Conservation (phyloP, 805 yeast genomes). For the Cyberlindnera euphorbiiphila region DNA sequence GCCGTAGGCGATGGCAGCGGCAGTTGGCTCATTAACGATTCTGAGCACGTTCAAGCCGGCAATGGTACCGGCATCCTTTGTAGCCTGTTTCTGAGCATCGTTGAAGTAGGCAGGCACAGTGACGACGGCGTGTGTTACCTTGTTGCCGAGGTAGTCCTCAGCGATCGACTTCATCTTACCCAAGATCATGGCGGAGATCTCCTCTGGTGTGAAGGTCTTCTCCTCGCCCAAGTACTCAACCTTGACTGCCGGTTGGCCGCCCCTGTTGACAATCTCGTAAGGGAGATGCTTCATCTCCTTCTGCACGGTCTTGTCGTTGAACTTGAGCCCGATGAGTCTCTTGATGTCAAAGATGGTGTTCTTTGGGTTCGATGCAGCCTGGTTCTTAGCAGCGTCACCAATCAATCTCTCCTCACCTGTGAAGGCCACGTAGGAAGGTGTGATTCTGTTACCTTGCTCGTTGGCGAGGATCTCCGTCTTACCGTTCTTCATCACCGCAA, state of each 20-base stretch:
- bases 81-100: slow-evolving; percentile 93
- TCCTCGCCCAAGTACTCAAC: slow-evolving; percentile 72
- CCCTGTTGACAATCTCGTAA: slow-evolving; percentile 60
- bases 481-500: slow-evolving; percentile 81
- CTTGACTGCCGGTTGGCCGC: slow-evolving; percentile 79
- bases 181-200: slow-evolving; percentile 86
- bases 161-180: slow-evolving; percentile 92
- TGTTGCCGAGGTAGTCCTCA: slow-evolving; percentile 81
- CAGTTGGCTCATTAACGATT: slow-evolving; percentile 92
- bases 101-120: slow-evolving; percentile 93
- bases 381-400: slow-evolving; percentile 96
- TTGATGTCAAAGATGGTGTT: slow-evolving; percentile 90
- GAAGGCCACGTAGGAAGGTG: slow-evolving; percentile 93
- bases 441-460: slow-evolving; percentile 96
- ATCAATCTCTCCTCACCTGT: slow-evolving; percentile 88
- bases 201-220: slow-evolving; percentile 85
- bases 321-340: slow-evolving; percentile 85
- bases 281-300: slow-evolving; percentile 82
- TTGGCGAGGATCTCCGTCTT: slow-evolving; percentile 91
- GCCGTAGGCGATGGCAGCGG: slow-evolving; percentile 97
- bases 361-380: slow-evolving; percentile 82
- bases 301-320: slow-evolving; percentile 71
- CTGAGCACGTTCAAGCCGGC: slow-evolving; percentile 86
- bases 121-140: slow-evolving; percentile 85
- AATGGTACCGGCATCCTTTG: slow-evolving; percentile 89